These are phyloP conservation scores for Aspergillus bombycis DNA, from an alignment of 2,329 filamentous ascomycete species.

Conservation along the genomic window DNA sequence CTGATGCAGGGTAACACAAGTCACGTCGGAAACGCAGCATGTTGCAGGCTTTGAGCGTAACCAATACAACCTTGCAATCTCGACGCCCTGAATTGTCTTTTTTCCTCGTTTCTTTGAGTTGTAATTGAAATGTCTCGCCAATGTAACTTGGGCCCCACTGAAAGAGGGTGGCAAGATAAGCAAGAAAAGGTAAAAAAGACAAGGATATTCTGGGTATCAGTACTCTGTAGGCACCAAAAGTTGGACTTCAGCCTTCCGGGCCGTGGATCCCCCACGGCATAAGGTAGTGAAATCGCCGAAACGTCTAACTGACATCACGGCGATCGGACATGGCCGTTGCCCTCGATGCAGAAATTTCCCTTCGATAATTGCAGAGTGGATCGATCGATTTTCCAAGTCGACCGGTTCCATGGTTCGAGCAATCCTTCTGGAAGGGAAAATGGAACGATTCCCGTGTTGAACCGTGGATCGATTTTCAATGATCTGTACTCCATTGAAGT, in stretches of 20 bases:
- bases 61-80: not conserved
- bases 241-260: not conserved
- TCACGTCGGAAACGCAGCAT: not conserved
- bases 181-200: not conserved
- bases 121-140: not conserved
- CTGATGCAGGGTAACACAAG: not conserved
- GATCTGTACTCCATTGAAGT: slow-evolving; percentile 1
- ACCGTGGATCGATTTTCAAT: slow-evolving; percentile 20
- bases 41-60: not conserved
- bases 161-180: no score
- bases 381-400: slow-evolving; percentile 18
- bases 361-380: slow-evolving; percentile 7
- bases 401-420: slow-evolving; percentile 10
- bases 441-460: slow-evolving; percentile 16
- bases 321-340: slow-evolving; percentile 9
- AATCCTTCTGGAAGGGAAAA: slow-evolving; percentile 16
- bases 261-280: slow-evolving; percentile 4
- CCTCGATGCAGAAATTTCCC: not conserved
- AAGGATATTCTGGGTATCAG: not conserved
- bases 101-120: not conserved
- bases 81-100: no score
- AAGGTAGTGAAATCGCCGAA: slow-evolving; percentile 9
- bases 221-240: not conserved
- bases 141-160: not conserved
- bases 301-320: slow-evolving; percentile 11